Base-by-base conservation (phyloP, 2,329 filamentous ascomycete genomes). In the Phialemoniopsis sp. region DNA sequence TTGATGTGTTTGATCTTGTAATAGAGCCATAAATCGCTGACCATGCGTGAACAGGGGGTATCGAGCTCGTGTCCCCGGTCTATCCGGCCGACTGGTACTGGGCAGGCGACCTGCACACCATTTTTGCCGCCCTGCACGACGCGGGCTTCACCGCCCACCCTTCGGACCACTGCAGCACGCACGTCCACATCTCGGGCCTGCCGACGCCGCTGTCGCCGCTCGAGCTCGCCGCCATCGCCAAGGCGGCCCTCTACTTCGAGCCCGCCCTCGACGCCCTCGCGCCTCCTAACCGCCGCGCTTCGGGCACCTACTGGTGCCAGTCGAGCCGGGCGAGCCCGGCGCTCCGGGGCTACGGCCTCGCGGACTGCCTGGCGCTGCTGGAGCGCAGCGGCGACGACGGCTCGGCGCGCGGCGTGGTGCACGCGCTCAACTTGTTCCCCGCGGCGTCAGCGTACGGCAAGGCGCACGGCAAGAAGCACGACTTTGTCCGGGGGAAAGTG, bases 401-500 rank as follows among this genome's bases (percentile, higher is more conserved):
- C 16, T 30, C 36, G 31, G 29, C 35, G 9, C 26, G 36, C 12
- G 40, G 45, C 19, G 37, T 63, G 3, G 51, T 59, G 4, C 52
- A 56, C 36, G 45, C 47, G 9, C 52, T 66, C 51, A 63, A 61
- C 32, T 46, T 59, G 9, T 54, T 58, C 36, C 50, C 60, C 0
- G 51, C 54, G 9, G 38, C 42, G 2, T 59, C 54, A 15, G 50
- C 54, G 2, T 58, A 56, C 35, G 62, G 59, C 16, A 47, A 46
- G 1, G 51, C 55, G 7, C 50, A 57, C 15, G 55, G 58, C 10
- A 50, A 49, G 40, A 54, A 51, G 34, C 43, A 49, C 29, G 55
- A 62, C 38, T 64, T 64, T 42, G 48, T 66, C 16, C 53, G 59
- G 32, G 62, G 62, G 12, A 63, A 63, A 39, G 57, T 62, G 21